Evolutionary conservation across 73 alveolate genomes (phyloP).

Genomic region (Tetrahymena thermophila): DNA sequence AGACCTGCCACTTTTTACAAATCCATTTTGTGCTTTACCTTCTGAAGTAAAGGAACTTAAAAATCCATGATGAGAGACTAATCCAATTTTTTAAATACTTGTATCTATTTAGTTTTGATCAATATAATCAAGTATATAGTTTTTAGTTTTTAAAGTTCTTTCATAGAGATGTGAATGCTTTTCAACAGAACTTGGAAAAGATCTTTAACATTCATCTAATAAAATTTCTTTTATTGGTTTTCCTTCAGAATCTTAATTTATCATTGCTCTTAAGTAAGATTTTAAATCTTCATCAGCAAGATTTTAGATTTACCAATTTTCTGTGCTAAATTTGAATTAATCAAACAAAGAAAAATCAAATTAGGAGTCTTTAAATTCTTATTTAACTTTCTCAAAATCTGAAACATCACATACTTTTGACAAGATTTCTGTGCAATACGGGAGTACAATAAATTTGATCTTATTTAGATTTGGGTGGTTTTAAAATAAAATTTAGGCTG

Average conservation of each 20-base stretch:
- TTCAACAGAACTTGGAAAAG: slow-evolving; percentile 18
- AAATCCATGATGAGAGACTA: background rate
- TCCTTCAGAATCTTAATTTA: background rate
- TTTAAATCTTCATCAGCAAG: background rate
- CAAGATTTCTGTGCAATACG: slow-evolving; percentile 22
- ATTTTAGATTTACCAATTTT: background rate
- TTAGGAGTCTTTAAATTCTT: background rate
- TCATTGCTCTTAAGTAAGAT: background rate
- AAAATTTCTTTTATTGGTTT: slow-evolving; percentile 3
- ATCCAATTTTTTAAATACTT: background rate
- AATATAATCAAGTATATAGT: slow-evolving; percentile 6
- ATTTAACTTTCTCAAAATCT: background rate
- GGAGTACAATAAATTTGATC: slow-evolving; percentile 37
- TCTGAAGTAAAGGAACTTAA: background rate
- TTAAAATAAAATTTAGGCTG: slow-evolving; percentile 31
- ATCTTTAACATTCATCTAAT: background rate
- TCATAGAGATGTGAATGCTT: background rate
- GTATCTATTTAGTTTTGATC: background rate
- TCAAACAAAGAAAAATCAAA: background rate
- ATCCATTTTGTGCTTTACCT: background rate
- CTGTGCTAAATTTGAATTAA: background rate
- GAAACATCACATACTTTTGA: slow-evolving; percentile 44
- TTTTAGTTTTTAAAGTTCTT: slow-evolving; percentile 18
- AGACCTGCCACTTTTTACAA: background rate
- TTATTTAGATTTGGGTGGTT: slow-evolving; percentile 15